Base-by-base conservation (phyloP, 2,329 filamentous ascomycete species). In the Alternaria ethzedia region DNA sequence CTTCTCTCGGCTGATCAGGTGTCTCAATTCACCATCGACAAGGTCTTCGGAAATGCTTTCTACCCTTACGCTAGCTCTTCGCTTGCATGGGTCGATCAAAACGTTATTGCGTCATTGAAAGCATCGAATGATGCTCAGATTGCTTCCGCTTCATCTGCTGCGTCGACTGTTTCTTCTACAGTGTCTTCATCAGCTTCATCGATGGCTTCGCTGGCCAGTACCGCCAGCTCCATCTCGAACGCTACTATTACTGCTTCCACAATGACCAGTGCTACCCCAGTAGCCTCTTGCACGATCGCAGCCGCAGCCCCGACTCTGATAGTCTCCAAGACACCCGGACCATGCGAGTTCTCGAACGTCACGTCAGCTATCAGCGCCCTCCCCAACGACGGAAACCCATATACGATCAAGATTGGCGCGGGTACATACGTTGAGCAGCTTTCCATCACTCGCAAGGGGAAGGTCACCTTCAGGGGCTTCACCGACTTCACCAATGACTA, bases 281-380 rank as follows among this genome's bases (percentile, higher is more conserved):
- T 58, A 21, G 25, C 50, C 36, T 52, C 60, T 1, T 75, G 75
- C 30, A 73, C 74, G 2, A 71, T 81, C 1, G 76, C 76, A 6
- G 70, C 77, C 4, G 68, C 76, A 7, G 76, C 78, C 4, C 74
- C 81, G 0, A 81, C 79, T 4, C 70, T 81, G 1, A 74, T 69
- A 3, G 76, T 59, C 59, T 82, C 28, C 67, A 71, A 68, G 41
- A 59, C 25, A 8, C 68, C 80, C 3, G 72, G 70, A 3, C 26
- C 57, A 10, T 78, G 78, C 13, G 77, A 83, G 36, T 85, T 82
- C 60, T 68, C 73, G 20, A 82, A 79, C 6, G 78, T 85, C 2
- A 77, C 80, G 4, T 79, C 82, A 13, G 83, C 83, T 7, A 76
- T 85, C 20, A 78, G 77, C 12, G 82, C 82, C 10, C 72, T 85